Base-by-base conservation (phyloP, 176 grass and related monocot genomes). In the Bothriochloa decipiens region DNA sequence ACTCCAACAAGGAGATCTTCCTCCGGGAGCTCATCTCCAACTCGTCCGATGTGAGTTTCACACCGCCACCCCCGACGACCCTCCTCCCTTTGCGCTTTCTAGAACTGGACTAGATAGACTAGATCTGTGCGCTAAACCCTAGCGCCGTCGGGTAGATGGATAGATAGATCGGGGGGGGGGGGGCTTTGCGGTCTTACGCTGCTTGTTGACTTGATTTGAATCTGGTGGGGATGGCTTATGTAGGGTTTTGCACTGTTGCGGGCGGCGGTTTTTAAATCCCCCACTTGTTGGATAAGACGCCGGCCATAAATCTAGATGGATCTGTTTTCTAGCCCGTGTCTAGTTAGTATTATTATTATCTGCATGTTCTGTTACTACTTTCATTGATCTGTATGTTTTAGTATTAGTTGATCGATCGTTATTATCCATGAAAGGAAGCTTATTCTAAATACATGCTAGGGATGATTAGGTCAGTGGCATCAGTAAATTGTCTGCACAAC, bases 1-100 rank as follows among this genome's bases (percentile, higher is more conserved):
- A 97, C 92, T 97, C 95, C 84, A 97, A 97, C 81, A 97, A 97
- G 95, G 95, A 97, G 92, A 97, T 94, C 88, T 97, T 97, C 89
- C 95, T 97, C 25, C 82, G 92, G 41, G 95, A 97, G 86, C 78
- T 97, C 74, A 92, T 97, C 79, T 94, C 92, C 78, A 97, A 97
- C 92, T 88, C 84, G 52, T 97, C 90, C 12, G 95, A 94, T 97
- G 92, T 94, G 68, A 91, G 84, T 26, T 10, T 45, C 23, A 26
- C 4, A 2, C 29, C 33, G 8, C 35, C 12, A 3, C 28, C n/a
- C 36, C 25, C 36, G 26, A 13, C 20, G 26, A 35, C 28, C 27
- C 17, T 5, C 7, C 8, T 42, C 1, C 39, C 40, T 42, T 42
- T 10, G 40, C 8, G 40, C 8, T 42, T 42, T 42, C 8, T 42